phyloP scores from a whole-genome alignment of 129 eudicot genomes.

The Solidago caesia region DNA sequence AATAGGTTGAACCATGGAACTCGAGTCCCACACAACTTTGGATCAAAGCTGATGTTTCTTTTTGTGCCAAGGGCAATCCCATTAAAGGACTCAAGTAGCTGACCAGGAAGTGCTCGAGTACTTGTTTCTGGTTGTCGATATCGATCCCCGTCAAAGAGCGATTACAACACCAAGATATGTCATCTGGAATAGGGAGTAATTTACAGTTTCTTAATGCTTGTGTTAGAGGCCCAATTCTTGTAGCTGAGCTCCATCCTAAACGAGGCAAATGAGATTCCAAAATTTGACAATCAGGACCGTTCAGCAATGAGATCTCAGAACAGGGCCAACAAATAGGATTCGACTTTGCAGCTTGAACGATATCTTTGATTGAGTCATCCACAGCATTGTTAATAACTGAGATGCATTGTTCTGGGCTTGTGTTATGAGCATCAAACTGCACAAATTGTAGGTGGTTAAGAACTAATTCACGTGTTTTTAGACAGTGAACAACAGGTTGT shows the following conservation, averaged over 20 bases:
- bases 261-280: conserved; percentile 52
- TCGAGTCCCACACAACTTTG: conserved; percentile 60
- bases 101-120: conserved; percentile 55
- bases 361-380: conserved; percentile 48
- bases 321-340: conserved; percentile 84
- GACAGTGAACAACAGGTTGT: conserved; percentile 54
- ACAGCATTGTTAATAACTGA: conserved; percentile 67
- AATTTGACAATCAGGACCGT: conserved; percentile 36
- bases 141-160: conserved; percentile 34
- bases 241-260: conserved; percentile 74
- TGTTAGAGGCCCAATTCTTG: conserved; percentile 45
- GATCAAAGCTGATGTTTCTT: conserved; percentile 56
- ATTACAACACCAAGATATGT: conserved; percentile 41
- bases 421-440: conserved; percentile 34
- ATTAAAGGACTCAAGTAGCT: conserved; percentile 62
- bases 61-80: conserved; percentile 52
- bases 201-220: conserved; percentile 48
- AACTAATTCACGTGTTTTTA: conserved; percentile 67
- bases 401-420: conserved; percentile 52
- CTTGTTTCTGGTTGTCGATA: conserved; percentile 47
- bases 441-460: conserved; percentile 38
- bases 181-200: conserved; percentile 50
- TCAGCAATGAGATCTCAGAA: conserved; percentile 65
- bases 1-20: conserved; percentile 56
- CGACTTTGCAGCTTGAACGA: conserved; percentile 52